Evolutionary conservation across 805 yeast species (phyloP), one percentile per base, ranked within the genome.

Genomic region (Starmerella geochares): DNA sequence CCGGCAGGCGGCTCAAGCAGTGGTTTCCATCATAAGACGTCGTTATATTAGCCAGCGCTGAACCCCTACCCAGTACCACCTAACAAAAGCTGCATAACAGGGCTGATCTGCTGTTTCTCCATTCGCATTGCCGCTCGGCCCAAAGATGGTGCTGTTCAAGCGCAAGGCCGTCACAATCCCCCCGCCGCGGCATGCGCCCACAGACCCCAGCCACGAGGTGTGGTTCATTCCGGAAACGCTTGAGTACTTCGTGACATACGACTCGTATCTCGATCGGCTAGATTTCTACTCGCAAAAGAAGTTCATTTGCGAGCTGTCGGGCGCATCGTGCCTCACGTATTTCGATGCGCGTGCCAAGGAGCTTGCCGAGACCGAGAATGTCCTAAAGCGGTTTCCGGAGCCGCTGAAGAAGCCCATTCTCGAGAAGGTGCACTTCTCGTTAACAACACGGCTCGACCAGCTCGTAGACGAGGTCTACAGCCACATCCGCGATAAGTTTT

Each of bases 291-390:
- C 51, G 42, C 67, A 64, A 54, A 79, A 79, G 57, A 84, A 86
- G 64, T 92, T 92, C 67, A 92, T 87, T 11, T 92, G 97, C 69
- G 98, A 92, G 67, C 83, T 90, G 44, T 86, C 96, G 0, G 98
- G 98, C 13, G 85, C 86, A 60, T 82, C 96, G 16, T 83, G 94
- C 60, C 73, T 90, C 51, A 86, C 96, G 0, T 92, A 77, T 64
- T 88, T 88, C 64, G 94, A 92, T 60, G 98, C 97, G 0, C 72
- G 78, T 40, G 78, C 79, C 48, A 79, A 83, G 52, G 98, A 90
- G 67, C 74, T 54, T 33, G 44, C 47, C 4, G 68, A 65, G 53
- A 56, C 78, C 60, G 60, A 71, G 45, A 58, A 76, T 54, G 86
- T 90, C 47, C 94, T 87, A 60, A 71, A 74, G 49, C 76, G 77